Percentiles rank a stretch among this genome's conserved stretches.
phyloP scores from a whole-genome alignment of 306 rosid species.

The Cucurbita argyrosperma region DNA sequence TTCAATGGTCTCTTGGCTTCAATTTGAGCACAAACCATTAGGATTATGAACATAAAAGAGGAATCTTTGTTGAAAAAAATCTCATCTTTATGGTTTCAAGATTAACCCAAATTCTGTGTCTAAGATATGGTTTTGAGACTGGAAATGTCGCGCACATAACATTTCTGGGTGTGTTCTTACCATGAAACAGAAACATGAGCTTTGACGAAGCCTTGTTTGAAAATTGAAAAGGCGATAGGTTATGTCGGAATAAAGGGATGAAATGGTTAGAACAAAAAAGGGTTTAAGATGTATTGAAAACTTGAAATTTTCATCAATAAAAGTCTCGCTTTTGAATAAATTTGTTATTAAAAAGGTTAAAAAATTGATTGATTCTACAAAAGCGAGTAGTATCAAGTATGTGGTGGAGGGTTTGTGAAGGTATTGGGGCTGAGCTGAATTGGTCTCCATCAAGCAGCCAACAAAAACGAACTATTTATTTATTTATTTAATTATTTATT shows the following conservation, averaged over 20 bases:
- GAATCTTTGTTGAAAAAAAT: not conserved
- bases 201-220: slow-evolving; percentile 18
- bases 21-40: not conserved
- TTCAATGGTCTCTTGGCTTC: not conserved
- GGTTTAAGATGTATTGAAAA: not conserved
- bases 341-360: not conserved
- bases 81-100: slow-evolving; percentile 14
- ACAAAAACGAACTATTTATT: not conserved
- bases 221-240: not conserved
- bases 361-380: not conserved
- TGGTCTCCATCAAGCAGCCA: not conserved
- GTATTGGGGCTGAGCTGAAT: not conserved
- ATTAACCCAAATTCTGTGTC: slow-evolving; percentile 1
- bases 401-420: not conserved
- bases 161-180: not conserved
- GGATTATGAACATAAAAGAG: not conserved
- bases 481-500: not conserved
- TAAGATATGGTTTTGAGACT: not conserved
- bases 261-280: not conserved
- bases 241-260: not conserved
- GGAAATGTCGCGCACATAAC: not conserved
- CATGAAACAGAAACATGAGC: not conserved
- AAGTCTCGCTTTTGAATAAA: too few relatives aligned
- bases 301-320: too few relatives aligned
- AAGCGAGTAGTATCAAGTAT: not conserved